Base-by-base conservation (phyloP, 2,329 filamentous ascomycete genomes). In the Beauveria sp. region DNA sequence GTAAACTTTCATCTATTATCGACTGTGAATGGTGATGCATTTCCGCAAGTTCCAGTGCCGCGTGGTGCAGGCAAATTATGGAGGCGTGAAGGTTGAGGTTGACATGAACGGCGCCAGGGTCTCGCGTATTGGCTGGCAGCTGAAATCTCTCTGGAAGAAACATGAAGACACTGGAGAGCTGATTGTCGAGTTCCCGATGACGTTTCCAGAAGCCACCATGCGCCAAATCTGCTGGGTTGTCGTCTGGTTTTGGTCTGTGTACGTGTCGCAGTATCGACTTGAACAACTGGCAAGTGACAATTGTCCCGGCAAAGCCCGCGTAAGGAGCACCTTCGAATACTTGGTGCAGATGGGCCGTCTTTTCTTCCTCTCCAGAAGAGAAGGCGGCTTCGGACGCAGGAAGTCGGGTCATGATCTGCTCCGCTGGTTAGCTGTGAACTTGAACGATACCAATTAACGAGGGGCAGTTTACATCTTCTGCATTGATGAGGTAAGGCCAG, bases 31-130 rank as follows among this genome's bases (percentile, higher is more conserved):
- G 75, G 2, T 83, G 81, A 69, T 93, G 81, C 68, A 87, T 88
- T 61, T 92, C 88, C 0, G 88, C 88, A 70, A 90, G 93, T 74
- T 93, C 91, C 9, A 95, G 87, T 1, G 93, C 92, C 1, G 91
- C 90, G 73, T 96, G 91, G 69, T 97, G 93, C 5, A 97, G 79
- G 71, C 91, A 96, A 59, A 97, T 96, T 9, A 89, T 84, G 1
- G 90, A 88, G 0, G 92, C 91, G 69, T 97, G 93, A 3, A 97
- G 83, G 69, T 90, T 92, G 79, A 97, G 88, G 66, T 96, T 96
- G 56, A 88, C 80, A 70, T 96, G 93, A 0, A 96, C 82, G 7
- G 91, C 85, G 51, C 90, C 87, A 1, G 88, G 81, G 66, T 96
- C 84, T 45, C 82, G 79, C 57, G 90, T 76, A 14, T 88, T 87